Conservation (phyloP, 106 monocot species). For the Allium fistulosum region DNA sequence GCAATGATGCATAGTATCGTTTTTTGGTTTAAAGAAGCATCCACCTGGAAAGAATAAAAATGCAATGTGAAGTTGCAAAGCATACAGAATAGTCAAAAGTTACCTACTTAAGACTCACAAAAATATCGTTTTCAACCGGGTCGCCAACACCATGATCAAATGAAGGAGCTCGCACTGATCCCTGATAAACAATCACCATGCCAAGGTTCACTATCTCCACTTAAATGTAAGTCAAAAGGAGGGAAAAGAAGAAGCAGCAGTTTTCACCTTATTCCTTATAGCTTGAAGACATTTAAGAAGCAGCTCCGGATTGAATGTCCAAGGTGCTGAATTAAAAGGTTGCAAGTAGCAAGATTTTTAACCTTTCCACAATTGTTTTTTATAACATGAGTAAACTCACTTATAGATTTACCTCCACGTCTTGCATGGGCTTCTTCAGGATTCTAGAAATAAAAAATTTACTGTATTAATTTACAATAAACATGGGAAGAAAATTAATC, state of each 20-base stretch:
- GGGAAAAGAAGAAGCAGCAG: too few relatives aligned
- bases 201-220: not conserved
- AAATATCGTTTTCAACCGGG: constrained; percentile 85
- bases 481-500: not conserved
- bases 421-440: constrained; percentile 98
- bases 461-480: not conserved
- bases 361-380: too few relatives aligned
- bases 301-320: constrained; percentile 80
- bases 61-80: too few relatives aligned
- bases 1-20: too few relatives aligned
- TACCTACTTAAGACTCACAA: constrained; percentile 57
- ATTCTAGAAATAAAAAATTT: constrained; percentile 34
- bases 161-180: constrained; percentile 74
- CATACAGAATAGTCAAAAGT: not conserved
- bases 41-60: too few relatives aligned
- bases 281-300: constrained; percentile 59
- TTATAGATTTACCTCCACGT: constrained; percentile 67
- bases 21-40: too few relatives aligned
- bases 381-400: too few relatives aligned
- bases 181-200: constrained; percentile 26
- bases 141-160: constrained; percentile 99
- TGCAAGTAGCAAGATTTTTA: not conserved
- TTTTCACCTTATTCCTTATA: constrained; percentile 42
- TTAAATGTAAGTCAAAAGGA: too few relatives aligned
- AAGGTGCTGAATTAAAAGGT: constrained; percentile 50